Evolutionary conservation across 345 rosid genomes (phyloP).

Genomic region (Chamaenerion angustifolium): DNA sequence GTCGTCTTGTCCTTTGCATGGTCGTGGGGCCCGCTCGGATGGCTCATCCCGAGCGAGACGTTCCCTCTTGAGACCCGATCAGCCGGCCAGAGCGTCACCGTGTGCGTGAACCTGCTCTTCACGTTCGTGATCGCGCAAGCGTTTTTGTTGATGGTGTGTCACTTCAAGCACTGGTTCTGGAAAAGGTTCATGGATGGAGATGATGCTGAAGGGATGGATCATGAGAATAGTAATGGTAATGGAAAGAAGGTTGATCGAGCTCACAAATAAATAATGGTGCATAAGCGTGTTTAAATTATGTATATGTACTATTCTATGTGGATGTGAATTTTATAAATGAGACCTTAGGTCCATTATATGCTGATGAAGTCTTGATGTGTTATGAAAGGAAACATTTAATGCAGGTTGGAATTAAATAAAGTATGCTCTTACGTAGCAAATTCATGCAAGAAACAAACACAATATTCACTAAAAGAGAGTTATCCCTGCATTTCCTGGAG

Average conservation of each 20-base stretch:
- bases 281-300: too few relatives aligned
- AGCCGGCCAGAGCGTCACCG: conserved; percentile 85
- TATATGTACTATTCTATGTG: too few relatives aligned
- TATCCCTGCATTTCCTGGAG: too few relatives aligned
- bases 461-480: too few relatives aligned
- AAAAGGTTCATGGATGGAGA: conserved; percentile 54
- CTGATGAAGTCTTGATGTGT: too few relatives aligned
- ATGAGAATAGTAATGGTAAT: conserved; percentile 29
- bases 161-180: conserved; percentile 90
- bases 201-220: conserved; percentile 7
- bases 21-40: conserved; percentile 98
- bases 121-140: conserved; percentile 93
- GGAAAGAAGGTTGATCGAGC: neutral
- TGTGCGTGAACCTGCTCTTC: conserved; percentile 79
- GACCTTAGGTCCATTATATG: too few relatives aligned
- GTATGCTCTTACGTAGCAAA: too few relatives aligned
- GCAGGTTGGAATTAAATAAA: too few relatives aligned
- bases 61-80: conserved; percentile 91
- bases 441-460: too few relatives aligned
- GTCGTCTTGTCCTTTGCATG: conserved; percentile 83
- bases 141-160: conserved; percentile 87
- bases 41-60: conserved; percentile 89
- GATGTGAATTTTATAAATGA: too few relatives aligned
- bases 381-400: too few relatives aligned
- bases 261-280: neutral